These are phyloP conservation scores for Solanum pinnatisectum DNA, from an alignment of 257 asterid genomes.

Conservation along the genomic window DNA sequence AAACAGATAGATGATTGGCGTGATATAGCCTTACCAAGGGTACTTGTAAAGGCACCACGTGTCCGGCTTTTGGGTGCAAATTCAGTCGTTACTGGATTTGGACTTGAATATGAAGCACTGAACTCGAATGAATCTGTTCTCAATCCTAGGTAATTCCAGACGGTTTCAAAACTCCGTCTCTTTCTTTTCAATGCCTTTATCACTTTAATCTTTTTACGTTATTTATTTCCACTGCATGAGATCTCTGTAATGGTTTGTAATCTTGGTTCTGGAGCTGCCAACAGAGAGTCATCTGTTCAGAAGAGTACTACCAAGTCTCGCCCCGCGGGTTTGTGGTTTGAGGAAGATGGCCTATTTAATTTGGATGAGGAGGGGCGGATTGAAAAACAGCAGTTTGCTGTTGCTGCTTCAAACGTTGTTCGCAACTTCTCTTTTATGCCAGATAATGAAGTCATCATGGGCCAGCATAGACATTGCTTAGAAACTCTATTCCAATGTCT, in stretches of 20 bases:
- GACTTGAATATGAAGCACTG: conserved; percentile 60
- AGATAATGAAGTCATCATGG: conserved; percentile 92
- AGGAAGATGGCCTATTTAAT: conserved; percentile 93
- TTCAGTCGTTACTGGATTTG: conserved; percentile 83
- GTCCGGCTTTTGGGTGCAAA: conserved; percentile 61
- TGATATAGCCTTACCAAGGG: conserved; percentile 84
- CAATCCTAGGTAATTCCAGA: conserved; percentile 40
- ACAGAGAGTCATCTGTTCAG: conserved; percentile 48
- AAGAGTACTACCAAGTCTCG: conserved; percentile 39
- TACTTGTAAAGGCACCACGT: conserved; percentile 65
- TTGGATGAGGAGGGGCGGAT: conserved; percentile 84
- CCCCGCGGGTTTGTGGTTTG: conserved; percentile 93
- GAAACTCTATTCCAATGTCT: conserved; percentile 89
- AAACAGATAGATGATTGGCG: conserved; percentile 98
- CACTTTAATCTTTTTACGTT: neutral
- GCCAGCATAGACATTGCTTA: conserved; percentile 86
- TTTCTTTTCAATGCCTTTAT: neutral
- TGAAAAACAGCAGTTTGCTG: conserved; percentile 91
- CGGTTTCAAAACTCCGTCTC: neutral
- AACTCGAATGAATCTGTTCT: conserved; percentile 50
- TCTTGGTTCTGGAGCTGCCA: conserved; percentile 43
- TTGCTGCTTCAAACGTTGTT: conserved; percentile 84
- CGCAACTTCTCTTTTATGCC: conserved; percentile 98
- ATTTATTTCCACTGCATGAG: neutral
- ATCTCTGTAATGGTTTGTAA: neutral